Conservation (phyloP, 2,329 filamentous ascomycete genomes). For the Reticulascus tulasneorum region DNA sequence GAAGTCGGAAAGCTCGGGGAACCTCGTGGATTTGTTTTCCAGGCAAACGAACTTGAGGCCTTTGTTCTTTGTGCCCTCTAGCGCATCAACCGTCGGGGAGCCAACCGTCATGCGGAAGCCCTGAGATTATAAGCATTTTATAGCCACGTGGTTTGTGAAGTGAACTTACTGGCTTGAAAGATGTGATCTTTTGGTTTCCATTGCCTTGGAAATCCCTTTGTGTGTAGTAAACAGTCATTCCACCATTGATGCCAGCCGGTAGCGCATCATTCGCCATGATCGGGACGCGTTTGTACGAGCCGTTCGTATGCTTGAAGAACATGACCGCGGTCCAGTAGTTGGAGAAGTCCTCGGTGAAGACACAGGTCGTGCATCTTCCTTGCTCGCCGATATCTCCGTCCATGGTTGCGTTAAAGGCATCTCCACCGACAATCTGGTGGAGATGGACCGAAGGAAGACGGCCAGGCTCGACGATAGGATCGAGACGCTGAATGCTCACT, state of each 20-base stretch:
- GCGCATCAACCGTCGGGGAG: constrained; percentile 35
- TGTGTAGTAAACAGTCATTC: constrained; percentile 46
- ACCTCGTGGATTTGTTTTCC: constrained; percentile 33
- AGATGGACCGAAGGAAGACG: constrained; percentile 48
- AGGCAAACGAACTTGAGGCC: constrained; percentile 58
- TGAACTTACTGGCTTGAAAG: constrained; percentile 34
- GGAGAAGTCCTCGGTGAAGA: constrained; percentile 55
- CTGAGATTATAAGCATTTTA: too few relatives aligned
- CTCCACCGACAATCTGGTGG: constrained; percentile 59
- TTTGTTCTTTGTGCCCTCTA: constrained; percentile 43
- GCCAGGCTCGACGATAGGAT: constrained; percentile 56
- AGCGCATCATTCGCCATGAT: too few relatives aligned
- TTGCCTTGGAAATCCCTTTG: not conserved
- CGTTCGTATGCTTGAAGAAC: constrained; percentile 45
- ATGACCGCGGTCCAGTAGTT: constrained; percentile 68
- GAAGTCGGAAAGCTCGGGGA: constrained; percentile 43
- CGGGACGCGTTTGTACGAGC: constrained; percentile 42
- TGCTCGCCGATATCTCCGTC: constrained; percentile 40
- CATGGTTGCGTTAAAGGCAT: constrained; percentile 53
- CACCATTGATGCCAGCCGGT: too few relatives aligned
- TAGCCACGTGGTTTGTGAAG: constrained; percentile 55
- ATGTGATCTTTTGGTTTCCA: constrained; percentile 27
- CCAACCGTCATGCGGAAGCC: constrained; percentile 65
- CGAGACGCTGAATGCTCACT: constrained; percentile 37
- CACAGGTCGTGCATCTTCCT: constrained; percentile 61